Evolutionary conservation across 148 eudicot genomes (phyloP), one percentile per base, ranked within the genome.

Genomic region (Rhododendron molle): DNA sequence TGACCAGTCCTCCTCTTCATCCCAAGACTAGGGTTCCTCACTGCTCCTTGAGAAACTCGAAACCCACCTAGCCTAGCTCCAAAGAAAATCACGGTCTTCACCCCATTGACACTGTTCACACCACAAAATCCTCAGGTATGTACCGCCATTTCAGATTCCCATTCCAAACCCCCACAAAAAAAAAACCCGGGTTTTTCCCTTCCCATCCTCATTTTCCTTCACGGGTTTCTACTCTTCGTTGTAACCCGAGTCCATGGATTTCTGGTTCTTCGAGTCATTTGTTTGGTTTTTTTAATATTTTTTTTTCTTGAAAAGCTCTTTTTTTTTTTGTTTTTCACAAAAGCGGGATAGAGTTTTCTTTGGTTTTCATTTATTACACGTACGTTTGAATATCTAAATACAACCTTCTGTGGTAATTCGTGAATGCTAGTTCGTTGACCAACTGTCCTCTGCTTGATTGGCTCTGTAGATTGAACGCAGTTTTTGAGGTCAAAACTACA

Each of bases 1-100:
- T 65, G 77, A 47, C 58, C 56, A 2, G 76, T 65, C 76, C 34
- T 71, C 85, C 71, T 47, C 85, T 7, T 83, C 85, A 58, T 40
- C 65, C 65, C 65, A 21, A 58, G 12, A 58, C 7, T 71, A 83
- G 85, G 78, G 85, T 83, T 83, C 28, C 20, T 44, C 23, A 8
- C 43, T 5, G 0, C 80, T 43, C 47, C 76, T 69, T 47, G 62
- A n/a, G 60, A 23, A 58, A 23, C 34, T 58, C 15, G 72, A 81
- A 18, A 13, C 71, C n/a, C 36, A 26, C 32, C 10, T 38, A 26
- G 60, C 54, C 47, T 34, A 74, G 36, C 38, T 10, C 52, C 13
- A 14, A 71, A 30, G 38, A 13, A 30, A 13, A 71, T 30, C 76
- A 28, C 40, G 32, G 20, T 30, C 76, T 0, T 5, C 76, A 3